phyloP scores from a whole-genome alignment of 768 basidiomycete species.

The Pleurotus sapidus region DNA sequence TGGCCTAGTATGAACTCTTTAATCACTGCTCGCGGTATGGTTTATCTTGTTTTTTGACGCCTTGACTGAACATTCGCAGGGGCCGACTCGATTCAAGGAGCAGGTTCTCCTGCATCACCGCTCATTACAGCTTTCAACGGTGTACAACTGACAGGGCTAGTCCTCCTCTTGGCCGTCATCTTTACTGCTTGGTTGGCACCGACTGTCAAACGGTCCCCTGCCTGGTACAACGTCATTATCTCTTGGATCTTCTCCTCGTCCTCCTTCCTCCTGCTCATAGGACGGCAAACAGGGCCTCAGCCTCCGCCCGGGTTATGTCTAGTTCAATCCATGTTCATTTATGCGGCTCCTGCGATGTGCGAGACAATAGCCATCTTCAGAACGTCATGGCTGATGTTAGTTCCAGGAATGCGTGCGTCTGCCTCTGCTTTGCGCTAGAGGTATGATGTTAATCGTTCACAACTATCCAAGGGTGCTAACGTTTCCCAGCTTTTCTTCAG shows the following conservation, averaged over 20 bases:
- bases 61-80: too few species aligned
- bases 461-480: neutral
- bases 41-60: too few species aligned
- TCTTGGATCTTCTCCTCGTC: constrained; percentile 20
- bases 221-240: constrained; percentile 20
- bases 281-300: constrained; percentile 17
- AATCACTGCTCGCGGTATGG: too few species aligned
- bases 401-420: constrained; percentile 9
- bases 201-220: constrained; percentile 9
- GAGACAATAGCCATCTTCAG: neutral
- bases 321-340: constrained; percentile 22
- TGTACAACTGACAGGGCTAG: neutral
- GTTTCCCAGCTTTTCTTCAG: constrained; percentile 5
- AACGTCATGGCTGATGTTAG: neutral
- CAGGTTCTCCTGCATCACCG: neutral
- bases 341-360: constrained; percentile 22
- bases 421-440: constrained; percentile 13
- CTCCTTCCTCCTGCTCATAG: constrained; percentile 19
- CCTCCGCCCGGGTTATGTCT: constrained; percentile 22
- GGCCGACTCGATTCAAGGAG: neutral
- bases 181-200: constrained; percentile 10
- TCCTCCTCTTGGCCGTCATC: constrained; percentile 2
- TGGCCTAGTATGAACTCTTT: too few species aligned
- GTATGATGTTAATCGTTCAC: neutral
- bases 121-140: constrained; percentile 3